phyloP scores from a whole-genome alignment of 106 monocot genomes.

The Triglochin maritima region DNA sequence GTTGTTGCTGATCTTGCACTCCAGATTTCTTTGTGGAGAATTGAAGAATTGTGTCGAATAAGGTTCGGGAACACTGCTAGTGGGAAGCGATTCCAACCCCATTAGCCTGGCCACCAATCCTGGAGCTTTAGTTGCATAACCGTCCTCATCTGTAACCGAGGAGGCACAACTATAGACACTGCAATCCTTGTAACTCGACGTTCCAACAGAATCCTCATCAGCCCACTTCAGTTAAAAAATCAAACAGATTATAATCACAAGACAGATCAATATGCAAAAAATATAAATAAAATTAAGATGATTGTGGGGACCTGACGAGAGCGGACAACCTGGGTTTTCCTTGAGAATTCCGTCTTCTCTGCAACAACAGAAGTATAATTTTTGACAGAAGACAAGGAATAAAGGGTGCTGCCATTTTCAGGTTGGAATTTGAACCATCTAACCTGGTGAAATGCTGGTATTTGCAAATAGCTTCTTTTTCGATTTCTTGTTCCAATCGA shows the following conservation, averaged over 20 bases:
- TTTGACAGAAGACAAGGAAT: not conserved
- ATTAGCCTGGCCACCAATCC: slow-evolving; percentile 90
- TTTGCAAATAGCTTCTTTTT: slow-evolving; percentile 75
- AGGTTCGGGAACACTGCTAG: slow-evolving; percentile 43
- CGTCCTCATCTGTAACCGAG: slow-evolving; percentile 83
- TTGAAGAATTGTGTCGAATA: slow-evolving; percentile 44
- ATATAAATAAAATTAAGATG: not conserved
- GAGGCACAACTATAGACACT: slow-evolving; percentile 88
- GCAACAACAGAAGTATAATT: slow-evolving; percentile 2
- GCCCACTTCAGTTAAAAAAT: slow-evolving; percentile 14
- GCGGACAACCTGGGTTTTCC: slow-evolving; percentile 22
- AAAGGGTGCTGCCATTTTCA: not conserved
- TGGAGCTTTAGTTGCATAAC: slow-evolving; percentile 41
- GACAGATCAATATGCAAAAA: not conserved
- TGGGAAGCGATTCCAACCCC: slow-evolving; percentile 81
- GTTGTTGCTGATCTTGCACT: slow-evolving; percentile 22
- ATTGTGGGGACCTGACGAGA: slow-evolving; percentile 38
- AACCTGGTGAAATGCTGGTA: slow-evolving; percentile 56
- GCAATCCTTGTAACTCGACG: slow-evolving; percentile 54
- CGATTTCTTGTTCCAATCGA: slow-evolving; percentile 85
- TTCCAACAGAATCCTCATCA: slow-evolving; percentile 50
- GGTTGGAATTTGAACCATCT: not conserved
- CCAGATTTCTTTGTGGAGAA: slow-evolving; percentile 33
- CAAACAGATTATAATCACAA: not conserved
- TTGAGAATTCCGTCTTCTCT: slow-evolving; percentile 55